Conservation (phyloP, 2,329 filamentous ascomycete genomes). For the Tolypocladium nubicola region DNA sequence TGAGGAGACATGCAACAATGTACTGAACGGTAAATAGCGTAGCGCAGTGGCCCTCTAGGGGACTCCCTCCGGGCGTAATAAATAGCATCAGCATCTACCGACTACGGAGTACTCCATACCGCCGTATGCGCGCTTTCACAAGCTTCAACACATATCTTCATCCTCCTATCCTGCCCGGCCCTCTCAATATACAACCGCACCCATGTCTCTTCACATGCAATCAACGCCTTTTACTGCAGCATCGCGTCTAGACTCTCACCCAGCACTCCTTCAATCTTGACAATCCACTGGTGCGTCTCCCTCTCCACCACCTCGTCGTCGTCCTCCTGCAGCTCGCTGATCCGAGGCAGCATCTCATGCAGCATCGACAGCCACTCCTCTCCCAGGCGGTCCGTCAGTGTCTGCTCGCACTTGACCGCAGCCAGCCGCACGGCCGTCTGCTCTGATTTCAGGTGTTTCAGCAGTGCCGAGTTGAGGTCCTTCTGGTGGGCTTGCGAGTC, state of each 20-base stretch:
- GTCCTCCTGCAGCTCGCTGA: constrained; percentile 92
- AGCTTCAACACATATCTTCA: neutral
- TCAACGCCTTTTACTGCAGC: constrained; percentile 53
- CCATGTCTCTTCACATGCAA: neutral
- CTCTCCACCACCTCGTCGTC: constrained; percentile 88
- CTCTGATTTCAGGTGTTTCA: constrained; percentile 69
- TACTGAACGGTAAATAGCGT: too few relatives aligned
- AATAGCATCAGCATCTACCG: too few relatives aligned
- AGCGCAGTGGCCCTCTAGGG: too few relatives aligned
- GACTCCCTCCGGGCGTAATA: too few relatives aligned
- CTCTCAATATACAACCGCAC: neutral
- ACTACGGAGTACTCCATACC: too few relatives aligned
- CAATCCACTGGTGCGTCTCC: constrained; percentile 84
- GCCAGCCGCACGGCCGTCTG: constrained; percentile 64
- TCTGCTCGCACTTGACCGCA: constrained; percentile 72
- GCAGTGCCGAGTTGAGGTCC: constrained; percentile 67
- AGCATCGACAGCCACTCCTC: constrained; percentile 90
- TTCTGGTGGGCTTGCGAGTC: constrained; percentile 87
- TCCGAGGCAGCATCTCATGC: constrained; percentile 92
- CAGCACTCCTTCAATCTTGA: constrained; percentile 76
- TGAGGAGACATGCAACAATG: too few relatives aligned
- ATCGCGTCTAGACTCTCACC: constrained; percentile 88
- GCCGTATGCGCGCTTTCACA: neutral
- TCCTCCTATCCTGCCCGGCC: neutral
- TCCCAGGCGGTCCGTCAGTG: constrained; percentile 67